Conservation (phyloP, 176 grass and related monocot genomes). For the Microstegium vimineum region DNA sequence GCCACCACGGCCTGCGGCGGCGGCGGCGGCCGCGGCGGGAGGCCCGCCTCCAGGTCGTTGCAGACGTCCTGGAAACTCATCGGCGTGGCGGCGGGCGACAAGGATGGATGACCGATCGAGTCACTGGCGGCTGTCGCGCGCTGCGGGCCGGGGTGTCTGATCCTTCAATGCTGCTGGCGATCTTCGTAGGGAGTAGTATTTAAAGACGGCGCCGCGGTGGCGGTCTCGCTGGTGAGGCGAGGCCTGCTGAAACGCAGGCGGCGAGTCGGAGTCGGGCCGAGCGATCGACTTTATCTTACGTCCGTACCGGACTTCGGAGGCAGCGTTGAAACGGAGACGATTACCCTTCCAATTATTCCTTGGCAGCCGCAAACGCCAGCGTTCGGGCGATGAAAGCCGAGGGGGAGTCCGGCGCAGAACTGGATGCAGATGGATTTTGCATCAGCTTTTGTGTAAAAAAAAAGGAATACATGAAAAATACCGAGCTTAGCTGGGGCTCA, state of each 20-base stretch:
- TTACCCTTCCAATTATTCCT: no score
- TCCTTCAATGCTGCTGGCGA: neutral
- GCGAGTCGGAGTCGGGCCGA: neutral
- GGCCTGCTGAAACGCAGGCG: no score
- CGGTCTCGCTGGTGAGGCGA: neutral
- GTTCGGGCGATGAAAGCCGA: no score
- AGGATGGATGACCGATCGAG: neutral
- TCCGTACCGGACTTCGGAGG: no score
- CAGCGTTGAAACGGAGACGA: no score
- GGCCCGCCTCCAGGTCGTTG: conserved; percentile 45
- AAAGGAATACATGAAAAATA: no score
- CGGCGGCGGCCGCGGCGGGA: neutral
- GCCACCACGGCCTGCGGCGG: conserved; percentile 38
- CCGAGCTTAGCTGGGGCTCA: no score
- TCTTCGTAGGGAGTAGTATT: neutral
- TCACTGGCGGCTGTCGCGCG: neutral
- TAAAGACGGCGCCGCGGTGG: neutral
- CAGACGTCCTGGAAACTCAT: conserved; percentile 65
- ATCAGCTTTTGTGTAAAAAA: no score
- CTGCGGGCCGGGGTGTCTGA: neutral
- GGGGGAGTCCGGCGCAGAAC: no score
- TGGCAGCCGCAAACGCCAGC: no score
- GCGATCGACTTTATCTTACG: no score
- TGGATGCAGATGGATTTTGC: no score
- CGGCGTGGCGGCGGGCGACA: neutral